phyloP scores from a whole-genome alignment of 495 filamentous ascomycete species.

The Friedmanniomyces simplex region DNA sequence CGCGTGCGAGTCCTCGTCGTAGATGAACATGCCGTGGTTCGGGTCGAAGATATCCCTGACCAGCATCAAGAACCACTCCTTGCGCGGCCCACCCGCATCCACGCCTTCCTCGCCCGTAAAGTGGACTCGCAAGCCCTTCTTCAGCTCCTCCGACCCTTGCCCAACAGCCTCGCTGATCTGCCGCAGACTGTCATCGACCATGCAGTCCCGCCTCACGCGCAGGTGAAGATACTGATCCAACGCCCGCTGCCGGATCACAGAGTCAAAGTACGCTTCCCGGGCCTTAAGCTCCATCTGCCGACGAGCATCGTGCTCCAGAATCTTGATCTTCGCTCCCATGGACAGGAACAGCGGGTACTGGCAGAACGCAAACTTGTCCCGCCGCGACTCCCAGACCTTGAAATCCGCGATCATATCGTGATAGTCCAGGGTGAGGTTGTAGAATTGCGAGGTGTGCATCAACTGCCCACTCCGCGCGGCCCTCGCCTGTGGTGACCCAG shows the following conservation, averaged over 20 bases:
- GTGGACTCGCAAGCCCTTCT: constrained; percentile 81
- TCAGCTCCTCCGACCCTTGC: constrained; percentile 74
- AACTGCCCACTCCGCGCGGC: constrained; percentile 49
- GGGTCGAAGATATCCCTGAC: constrained; percentile 89
- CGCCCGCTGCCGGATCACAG: constrained; percentile 61
- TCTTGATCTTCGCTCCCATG: constrained; percentile 87
- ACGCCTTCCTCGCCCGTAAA: constrained; percentile 87
- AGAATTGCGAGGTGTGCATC: constrained; percentile 74
- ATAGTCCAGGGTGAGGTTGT: constrained; percentile 77
- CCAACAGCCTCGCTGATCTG: constrained; percentile 82
- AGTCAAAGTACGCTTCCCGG: constrained; percentile 83
- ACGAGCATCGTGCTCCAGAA: constrained; percentile 80
- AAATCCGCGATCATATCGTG: constrained; percentile 81
- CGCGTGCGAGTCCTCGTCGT: constrained; percentile 87
- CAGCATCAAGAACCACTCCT: constrained; percentile 92
- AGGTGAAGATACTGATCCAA: constrained; percentile 64
- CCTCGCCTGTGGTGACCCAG: constrained; percentile 18
- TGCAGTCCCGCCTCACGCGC: constrained; percentile 71
- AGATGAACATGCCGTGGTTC: constrained; percentile 80
- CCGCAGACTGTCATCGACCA: constrained; percentile 83
- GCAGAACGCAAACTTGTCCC: constrained; percentile 76
- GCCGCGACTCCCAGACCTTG: constrained; percentile 71
- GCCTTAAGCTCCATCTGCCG: constrained; percentile 89
- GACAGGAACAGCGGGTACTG: constrained; percentile 92
- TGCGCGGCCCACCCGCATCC: constrained; percentile 82